phyloP scores from a whole-genome alignment of 768 basidiomycete genomes.

The Fibroporia radiculosa region DNA sequence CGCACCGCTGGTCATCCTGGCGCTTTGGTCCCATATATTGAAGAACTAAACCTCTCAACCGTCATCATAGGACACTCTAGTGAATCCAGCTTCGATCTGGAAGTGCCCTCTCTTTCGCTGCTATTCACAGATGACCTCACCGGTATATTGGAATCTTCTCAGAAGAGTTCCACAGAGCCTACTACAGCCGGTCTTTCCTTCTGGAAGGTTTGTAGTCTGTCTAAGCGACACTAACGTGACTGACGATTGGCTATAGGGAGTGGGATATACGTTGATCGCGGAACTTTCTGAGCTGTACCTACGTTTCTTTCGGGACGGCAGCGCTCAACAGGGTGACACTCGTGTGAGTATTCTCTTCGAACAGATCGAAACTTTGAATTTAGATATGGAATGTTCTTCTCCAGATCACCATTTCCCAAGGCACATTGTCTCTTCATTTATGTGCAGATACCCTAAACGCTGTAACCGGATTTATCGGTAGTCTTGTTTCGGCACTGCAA shows the following conservation, averaged over 20 bases:
- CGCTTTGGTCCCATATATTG: slow-evolving; percentile 57
- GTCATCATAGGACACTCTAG: slow-evolving; percentile 63
- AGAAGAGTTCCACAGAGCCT: slow-evolving; percentile 7
- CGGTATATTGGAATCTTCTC: slow-evolving; percentile 18
- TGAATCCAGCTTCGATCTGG: slow-evolving; percentile 43
- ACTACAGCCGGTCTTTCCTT: slow-evolving; percentile 31
- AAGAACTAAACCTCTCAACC: slow-evolving; percentile 61
- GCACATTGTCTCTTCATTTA: slow-evolving; percentile 53
- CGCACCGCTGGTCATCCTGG: slow-evolving; percentile 54
- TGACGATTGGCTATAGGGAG: slow-evolving; percentile 29
- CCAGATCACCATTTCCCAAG: slow-evolving; percentile 51
- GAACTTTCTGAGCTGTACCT: slow-evolving; percentile 49
- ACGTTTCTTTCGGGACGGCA: slow-evolving; percentile 26
- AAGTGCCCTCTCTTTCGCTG: slow-evolving; percentile 41
- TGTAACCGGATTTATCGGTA: slow-evolving; percentile 46
- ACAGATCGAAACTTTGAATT: not conserved
- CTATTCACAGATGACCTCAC: slow-evolving; percentile 48
- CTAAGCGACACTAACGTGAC: not conserved
- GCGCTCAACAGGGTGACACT: slow-evolving; percentile 21
- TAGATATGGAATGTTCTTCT: not conserved
- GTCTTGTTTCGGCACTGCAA: slow-evolving; percentile 39
- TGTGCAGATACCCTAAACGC: slow-evolving; percentile 72
- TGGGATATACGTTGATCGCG: slow-evolving; percentile 63
- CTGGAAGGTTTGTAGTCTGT: slow-evolving; percentile 56
- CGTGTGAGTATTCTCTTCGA: slow-evolving; percentile 16